Evolutionary conservation across 495 filamentous ascomycete genomes (phyloP), one percentile per base, ranked within the genome.

Genomic region (Penicillium roqueforti): DNA sequence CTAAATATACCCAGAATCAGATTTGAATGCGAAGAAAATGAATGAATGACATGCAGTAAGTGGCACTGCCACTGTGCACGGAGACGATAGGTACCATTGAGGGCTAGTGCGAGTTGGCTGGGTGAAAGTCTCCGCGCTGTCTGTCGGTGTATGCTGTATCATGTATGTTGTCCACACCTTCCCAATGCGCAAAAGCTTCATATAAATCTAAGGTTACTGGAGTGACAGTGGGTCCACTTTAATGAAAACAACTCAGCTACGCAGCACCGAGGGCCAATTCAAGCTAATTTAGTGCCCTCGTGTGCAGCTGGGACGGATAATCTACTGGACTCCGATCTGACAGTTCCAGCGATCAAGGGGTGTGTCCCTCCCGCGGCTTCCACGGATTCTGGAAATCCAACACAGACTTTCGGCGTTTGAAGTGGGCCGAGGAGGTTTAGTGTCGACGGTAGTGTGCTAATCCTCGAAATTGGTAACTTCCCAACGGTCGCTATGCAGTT

Each of bases 241-340:
- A 18, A 22, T 44, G 50, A n/a, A 32, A 42, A 40, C 29, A 43
- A 40, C 18, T 29, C 2, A 50, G 34, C 14, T 29, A 29, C 28
- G 28, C 8, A 29, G 28, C 14, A 18, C 31, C 23, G n/a, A 25
- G 6, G 32, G 6, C 32, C 34, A n/a, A 6, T 23, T 14, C 36
- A 20, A 29, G 13, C 34, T 50, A 29, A 29, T 13, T 49, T 19
- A 39, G 36, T 46, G 37, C 53, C 65, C 68, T 57, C 58, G 54
- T 56, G 57, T 37, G 16, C n/a, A 45, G 1, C 32, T 46, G 47
- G 23, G 6, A 39, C 20, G 36, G 25, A 37, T 39, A 39, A 37
- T 25, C 46, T 18, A 39, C 23, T 49, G 34, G 19, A 23, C 26
- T 49, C 29, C 36, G 50, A 58, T 58, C 56, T 48, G 37, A 43